A percentile compares a stretch with the other conserved stretches of the same genome.
Evolutionary conservation across 2,329 filamentous ascomycete species (phyloP).

Genomic region (Fusarium sp.): DNA sequence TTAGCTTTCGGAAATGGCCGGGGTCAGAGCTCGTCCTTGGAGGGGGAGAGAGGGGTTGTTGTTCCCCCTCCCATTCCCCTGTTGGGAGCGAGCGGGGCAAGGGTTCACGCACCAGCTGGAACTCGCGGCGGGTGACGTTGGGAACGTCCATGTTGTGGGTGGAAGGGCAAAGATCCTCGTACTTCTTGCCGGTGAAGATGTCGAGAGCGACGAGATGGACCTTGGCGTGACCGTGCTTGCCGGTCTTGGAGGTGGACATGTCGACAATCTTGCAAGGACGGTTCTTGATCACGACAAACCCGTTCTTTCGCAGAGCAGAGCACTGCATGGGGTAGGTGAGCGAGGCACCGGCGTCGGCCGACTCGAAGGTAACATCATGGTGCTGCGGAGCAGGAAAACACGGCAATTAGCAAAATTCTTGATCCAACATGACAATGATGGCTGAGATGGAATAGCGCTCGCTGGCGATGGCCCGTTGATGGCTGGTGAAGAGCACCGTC

Average conservation of each 20-base stretch:
- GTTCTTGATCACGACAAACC: conserved; percentile 97
- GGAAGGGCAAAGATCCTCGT: conserved; percentile 98
- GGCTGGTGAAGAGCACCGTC: conserved; percentile 28
- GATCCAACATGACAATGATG: neutral
- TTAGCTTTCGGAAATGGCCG: conserved; percentile 28
- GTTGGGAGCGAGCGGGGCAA: conserved; percentile 38
- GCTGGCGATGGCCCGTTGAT: conserved; percentile 11
- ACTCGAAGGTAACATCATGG: conserved; percentile 84
- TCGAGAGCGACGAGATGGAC: conserved; percentile 98
- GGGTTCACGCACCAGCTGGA: conserved; percentile 83
- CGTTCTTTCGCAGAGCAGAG: conserved; percentile 99
- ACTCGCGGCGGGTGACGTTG: conserved; percentile 90
- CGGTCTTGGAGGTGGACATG: conserved; percentile 99
- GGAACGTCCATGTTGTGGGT: conserved; percentile 99
- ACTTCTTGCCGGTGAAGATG: conserved; percentile 99
- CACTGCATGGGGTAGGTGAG: conserved; percentile 98
- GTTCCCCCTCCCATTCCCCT: conserved; percentile 9
- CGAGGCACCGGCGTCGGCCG: conserved; percentile 96
- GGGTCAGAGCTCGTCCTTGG: conserved; percentile 17
- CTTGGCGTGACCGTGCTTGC: conserved; percentile 99
- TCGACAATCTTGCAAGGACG: conserved; percentile 99
- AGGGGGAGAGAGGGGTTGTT: conserved; percentile 34
- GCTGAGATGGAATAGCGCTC: neutral
- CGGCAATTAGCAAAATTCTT: conserved; percentile 38
- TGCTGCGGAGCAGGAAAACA: conserved; percentile 48